Evolutionary conservation across 2,329 filamentous ascomycete genomes (phyloP), one percentile per base, ranked within the genome.

Genomic region (Leptographium lundbergii): DNA sequence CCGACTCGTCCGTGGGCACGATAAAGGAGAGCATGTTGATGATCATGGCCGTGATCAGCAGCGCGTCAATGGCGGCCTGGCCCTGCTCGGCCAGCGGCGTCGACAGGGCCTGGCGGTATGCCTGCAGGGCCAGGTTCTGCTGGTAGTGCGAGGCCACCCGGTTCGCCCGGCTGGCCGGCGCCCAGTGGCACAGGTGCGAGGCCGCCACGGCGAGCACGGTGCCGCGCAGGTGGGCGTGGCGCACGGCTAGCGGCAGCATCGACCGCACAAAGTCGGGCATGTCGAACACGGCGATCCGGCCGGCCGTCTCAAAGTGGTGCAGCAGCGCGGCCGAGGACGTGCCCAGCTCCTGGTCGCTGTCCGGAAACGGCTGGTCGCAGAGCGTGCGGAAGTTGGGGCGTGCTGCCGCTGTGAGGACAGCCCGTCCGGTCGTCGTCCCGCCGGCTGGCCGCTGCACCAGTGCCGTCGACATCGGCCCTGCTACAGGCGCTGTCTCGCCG

Each of bases 1-100:
- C 62, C 25, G 54, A 54, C 19, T 61, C 59, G 24, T 66, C 64
- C 2, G 58, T 25, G 6, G 65, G 65, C 56, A 67, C 56, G 14
- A 61, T 56, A 53, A 66, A 66, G 39, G 64, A 36, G 32, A 67
- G 59, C 60, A 64, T 59, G 61, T 65, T 67, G 54, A 65, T 61
- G 24, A 66, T 56, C 61, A 65, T 63, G 51, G 64, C 63, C 2
- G 64, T 65, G 42, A 65, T 56, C 29, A 67, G 56, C 50, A 67
- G 59, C 9, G 60, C 61, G 25, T 65, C 64, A 47, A 63, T 60
- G 32, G 63, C 65, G 5, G 54, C 25, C 56, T 65, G 61, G 17
- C 63, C 64, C 32, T 63, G 63, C 19, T 22, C 36, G 6, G n/a
- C 51, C 32, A 65, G 59, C 14, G 65, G 62, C 6, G 61, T 63